Evolutionary conservation across 768 basidiomycete species (phyloP).

Genomic region (Suillus luteus): DNA sequence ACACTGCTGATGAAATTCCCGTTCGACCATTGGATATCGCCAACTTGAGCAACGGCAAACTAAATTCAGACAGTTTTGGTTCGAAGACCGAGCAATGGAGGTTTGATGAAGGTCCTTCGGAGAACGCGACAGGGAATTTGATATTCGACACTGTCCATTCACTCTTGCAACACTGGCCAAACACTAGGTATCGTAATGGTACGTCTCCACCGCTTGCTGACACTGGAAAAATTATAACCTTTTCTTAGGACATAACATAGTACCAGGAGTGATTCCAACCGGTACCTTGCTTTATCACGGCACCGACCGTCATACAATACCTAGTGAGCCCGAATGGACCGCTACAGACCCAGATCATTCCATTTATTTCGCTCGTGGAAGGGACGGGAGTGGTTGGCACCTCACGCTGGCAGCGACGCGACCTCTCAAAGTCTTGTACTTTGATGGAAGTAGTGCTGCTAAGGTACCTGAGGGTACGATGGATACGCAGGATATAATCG

Average conservation of each 20-base stretch:
- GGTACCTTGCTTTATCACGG: conserved; percentile 43
- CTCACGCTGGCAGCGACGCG: conserved; percentile 31
- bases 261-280: conserved; percentile 35
- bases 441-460: conserved; percentile 33
- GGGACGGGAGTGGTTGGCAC: conserved; percentile 29
- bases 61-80: background rate
- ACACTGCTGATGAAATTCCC: background rate
- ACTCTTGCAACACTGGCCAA: conserved; percentile 41
- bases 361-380: conserved; percentile 33
- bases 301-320: conserved; percentile 20
- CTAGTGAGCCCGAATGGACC: conserved; percentile 35
- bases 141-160: conserved; percentile 39
- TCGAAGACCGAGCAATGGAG: conserved; percentile 17
- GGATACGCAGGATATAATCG: conserved; percentile 39
- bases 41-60: background rate
- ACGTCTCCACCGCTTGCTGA: background rate
- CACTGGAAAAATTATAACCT: background rate
- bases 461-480: conserved; percentile 34
- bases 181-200: conserved; percentile 40
- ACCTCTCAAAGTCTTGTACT: conserved; percentile 35
- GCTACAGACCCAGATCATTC: conserved; percentile 41
- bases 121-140: conserved; percentile 34
- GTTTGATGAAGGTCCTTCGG: conserved; percentile 22
- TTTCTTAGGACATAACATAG: conserved; percentile 29
- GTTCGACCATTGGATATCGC: background rate